Evolutionary conservation across 2,329 filamentous ascomycete genomes (phyloP), one percentile per base, ranked within the genome.

Genomic region (Trichophyton equinum): DNA sequence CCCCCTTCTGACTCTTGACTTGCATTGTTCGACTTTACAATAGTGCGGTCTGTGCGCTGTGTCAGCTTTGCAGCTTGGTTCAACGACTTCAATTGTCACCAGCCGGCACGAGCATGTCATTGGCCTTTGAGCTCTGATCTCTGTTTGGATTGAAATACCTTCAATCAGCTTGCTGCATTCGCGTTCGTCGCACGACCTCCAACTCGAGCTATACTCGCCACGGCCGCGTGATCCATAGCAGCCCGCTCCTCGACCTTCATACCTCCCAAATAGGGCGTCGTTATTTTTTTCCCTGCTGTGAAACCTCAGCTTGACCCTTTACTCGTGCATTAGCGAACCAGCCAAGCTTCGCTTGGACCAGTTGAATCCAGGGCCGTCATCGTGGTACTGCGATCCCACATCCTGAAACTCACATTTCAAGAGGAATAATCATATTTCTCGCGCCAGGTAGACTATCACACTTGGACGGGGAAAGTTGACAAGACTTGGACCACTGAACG

Each of bases 401-500:
- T 25, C 53, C 53, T 51, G 47, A 51, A 30, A 51, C 47, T 20
- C 20, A 51, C 53, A 57, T 57, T n/a, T 20, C 2, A 22, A 36
- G 15, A 57, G 20, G 7, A 27, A 36, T 25, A 18, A 38, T 36
- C 53, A 40, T 11, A 20, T 15, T 57, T 20, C 53, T 38, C n/a
- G 15, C 53, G 8, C 53, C 53, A 11, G 30, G 18, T 2, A 9
- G 27, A 33, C 53, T 36, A 57, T 18, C 53, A 36, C 36, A 36
- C 30, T 20, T 42, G 8, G 33, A 40, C 18, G 38, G 57, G 42
- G 20, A n/a, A 25, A 58, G 33, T 58, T 38, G 27, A 22, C 53
- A 25, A 55, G 53, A 47, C 18, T 59, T 59, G 53, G 44, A 59
- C 33, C 33, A 33, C 40, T 62, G 59, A 64, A 65, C 64, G 64